phyloP scores from a whole-genome alignment of 306 rosid species.

The Prunus salicina region DNA sequence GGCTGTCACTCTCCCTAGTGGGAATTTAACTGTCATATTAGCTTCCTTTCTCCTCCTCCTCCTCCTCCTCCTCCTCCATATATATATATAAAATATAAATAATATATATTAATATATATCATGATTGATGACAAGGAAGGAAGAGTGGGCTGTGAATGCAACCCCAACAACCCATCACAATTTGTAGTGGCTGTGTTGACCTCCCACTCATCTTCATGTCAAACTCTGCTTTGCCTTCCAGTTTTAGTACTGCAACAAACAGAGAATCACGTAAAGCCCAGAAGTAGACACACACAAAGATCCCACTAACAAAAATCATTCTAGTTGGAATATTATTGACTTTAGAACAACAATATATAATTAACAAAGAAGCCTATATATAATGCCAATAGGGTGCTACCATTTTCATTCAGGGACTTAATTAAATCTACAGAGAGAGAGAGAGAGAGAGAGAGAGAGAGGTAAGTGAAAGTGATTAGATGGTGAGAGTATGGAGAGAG shows the following conservation, averaged over 20 bases:
- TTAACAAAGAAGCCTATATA: constrained; percentile 27
- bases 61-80: no score
- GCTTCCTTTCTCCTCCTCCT: not conserved
- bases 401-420: constrained; percentile 24
- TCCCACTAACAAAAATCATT: constrained; percentile 21
- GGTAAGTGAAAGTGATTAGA: constrained; percentile 9
- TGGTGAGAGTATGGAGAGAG: constrained; percentile 58
- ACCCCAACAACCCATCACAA: constrained; percentile 12
- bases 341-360: constrained; percentile 1
- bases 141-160: constrained; percentile 37
- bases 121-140: constrained; percentile 26
- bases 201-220: constrained; percentile 32
- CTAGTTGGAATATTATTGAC: constrained; percentile 17
- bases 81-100: no score
- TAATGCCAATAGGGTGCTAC: not conserved
- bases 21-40: constrained; percentile 13
- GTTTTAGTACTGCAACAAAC: not conserved
- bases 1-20: constrained; percentile 14
- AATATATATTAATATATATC: not conserved
- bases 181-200: constrained; percentile 16
- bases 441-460: not conserved
- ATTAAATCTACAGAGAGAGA: not conserved
- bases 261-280: constrained; percentile 14
- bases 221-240: constrained; percentile 29
- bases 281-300: constrained; percentile 4